Evolutionary conservation across 2,329 filamentous ascomycete genomes (phyloP), one percentile per base, ranked within the genome.

Genomic region (Colletotrichum karsti): DNA sequence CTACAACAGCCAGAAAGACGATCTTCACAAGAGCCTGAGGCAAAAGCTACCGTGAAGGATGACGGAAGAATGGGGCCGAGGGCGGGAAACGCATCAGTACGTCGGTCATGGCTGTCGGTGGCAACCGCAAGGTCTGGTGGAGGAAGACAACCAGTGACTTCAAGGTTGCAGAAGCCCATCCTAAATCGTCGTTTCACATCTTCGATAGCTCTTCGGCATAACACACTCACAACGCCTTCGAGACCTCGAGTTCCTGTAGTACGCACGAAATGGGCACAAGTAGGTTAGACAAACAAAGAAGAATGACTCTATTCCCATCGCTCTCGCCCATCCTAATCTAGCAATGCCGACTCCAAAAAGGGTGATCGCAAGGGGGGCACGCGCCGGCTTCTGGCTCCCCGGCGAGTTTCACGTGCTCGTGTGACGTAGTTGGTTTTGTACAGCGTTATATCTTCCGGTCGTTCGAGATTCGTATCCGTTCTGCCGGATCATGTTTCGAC

Each of bases 371-470:
- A 41, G 46, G 37, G 35, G 30, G 42, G 22, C 30, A 24, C 54
- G 28, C 54, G 54, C 65, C 53, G 65, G 65, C 64, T 63, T 51
- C 20, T 46, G 62, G 39, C 54, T 62, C 51, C 62, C 50, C 39
- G 44, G 67, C 56, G 55, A 69, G 67, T 42, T 50, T 67, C 51
- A 67, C 63, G 51, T 62, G 56, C 56, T 53, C 46, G 46, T 46
- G 59, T 70, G 57, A 59, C 37, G 59, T 64, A 68, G 60, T 68
- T 44, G 58, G 22, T 50, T 67, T 76, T 78, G 73, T 79, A 79
- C 77, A 79, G 76, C 46, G 46, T 51, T 72, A 73, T 64, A 57
- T 62, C 63, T 48, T 55, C 63, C 66, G 58, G 69, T 64, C 53
- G 42, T 55, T 61, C 61, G 67, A 66, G 30, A 64, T 69, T 70